These are phyloP conservation scores for Pythium sukuiense DNA, from an alignment of 352 stramenopile genomes.

Conservation along the genomic window DNA sequence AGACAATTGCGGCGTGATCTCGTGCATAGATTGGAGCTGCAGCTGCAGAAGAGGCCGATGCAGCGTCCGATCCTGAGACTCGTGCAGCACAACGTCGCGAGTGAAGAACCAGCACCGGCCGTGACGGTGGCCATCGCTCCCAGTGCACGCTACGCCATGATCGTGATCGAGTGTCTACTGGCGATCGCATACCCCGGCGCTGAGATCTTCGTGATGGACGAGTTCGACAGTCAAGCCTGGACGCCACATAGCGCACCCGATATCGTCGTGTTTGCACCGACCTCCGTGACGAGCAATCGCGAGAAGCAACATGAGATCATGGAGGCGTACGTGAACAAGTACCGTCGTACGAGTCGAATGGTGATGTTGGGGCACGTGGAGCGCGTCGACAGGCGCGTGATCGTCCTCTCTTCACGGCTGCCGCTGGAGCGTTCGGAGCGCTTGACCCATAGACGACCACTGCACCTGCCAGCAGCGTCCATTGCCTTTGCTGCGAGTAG, in stretches of 20 bases:
- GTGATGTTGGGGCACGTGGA: conserved; percentile 7
- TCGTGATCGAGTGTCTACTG: conserved; percentile 39
- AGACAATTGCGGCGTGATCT: not conserved
- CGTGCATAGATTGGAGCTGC: not conserved
- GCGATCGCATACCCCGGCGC: conserved; percentile 21
- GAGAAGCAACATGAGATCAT: conserved; percentile 1
- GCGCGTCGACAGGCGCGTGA: not conserved
- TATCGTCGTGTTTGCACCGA: conserved; percentile 39
- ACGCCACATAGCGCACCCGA: conserved; percentile 29
- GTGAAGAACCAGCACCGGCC: not conserved
- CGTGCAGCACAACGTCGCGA: conserved; percentile 22
- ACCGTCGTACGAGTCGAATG: conserved; percentile 9
- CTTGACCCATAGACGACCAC: not conserved
- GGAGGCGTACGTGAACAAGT: conserved; percentile 7
- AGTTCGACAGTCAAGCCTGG: not conserved
- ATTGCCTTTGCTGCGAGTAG: conserved; percentile 41
- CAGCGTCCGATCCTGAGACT: not conserved
- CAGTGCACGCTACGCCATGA: not conserved
- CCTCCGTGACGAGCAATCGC: conserved; percentile 8
- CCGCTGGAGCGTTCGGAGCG: not conserved
- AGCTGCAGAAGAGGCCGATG: not conserved
- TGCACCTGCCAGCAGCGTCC: conserved; percentile 34
- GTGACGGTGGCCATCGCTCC: conserved; percentile 7
- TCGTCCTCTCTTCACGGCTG: not conserved
- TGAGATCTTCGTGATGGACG: conserved; percentile 35